Percentiles rank a stretch among this genome's conserved stretches.
Conservation (phyloP, 202 grass and related monocot species). For the Dendrocalamus latiflorus region DNA sequence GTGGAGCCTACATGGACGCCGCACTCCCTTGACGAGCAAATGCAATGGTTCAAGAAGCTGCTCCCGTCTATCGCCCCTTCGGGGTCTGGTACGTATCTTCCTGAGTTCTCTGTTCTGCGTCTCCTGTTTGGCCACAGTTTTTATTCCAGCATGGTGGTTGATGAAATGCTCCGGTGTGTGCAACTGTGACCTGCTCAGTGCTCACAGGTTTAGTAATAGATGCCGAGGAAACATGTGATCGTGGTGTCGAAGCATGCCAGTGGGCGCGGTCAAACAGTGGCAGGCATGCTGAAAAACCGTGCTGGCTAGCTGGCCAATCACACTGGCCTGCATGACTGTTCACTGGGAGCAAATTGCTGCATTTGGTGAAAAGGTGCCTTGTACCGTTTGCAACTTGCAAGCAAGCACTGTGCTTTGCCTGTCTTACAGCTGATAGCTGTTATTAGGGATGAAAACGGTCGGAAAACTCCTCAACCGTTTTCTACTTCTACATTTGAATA, state of each 20-base stretch:
- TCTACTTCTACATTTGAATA: too few relatives aligned
- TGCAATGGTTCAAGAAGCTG: conserved; percentile 84
- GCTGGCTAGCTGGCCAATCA: not conserved
- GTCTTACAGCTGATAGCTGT: not conserved
- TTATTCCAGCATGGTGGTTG: not conserved
- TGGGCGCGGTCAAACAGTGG: conserved; percentile 9
- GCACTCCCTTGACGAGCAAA: conserved; percentile 67
- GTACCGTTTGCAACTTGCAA: not conserved
- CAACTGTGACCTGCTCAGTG: not conserved
- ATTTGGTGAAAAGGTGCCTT: not conserved
- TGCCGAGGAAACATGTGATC: conserved; percentile 10
- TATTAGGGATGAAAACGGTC: too few relatives aligned
- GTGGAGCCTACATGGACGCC: conserved; percentile 72
- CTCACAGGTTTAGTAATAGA: not conserved
- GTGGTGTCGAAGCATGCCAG: not conserved
- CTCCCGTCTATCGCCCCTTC: conserved; percentile 37
- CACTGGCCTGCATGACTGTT: not conserved
- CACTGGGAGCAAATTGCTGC: not conserved
- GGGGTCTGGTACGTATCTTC: conserved; percentile 34
- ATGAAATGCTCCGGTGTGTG: not conserved
- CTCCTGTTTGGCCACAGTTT: not conserved
- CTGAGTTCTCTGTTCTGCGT: not conserved
- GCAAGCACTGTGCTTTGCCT: not conserved
- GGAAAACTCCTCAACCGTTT: too few relatives aligned
- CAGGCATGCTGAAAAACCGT: conserved; percentile 1